phyloP scores from a whole-genome alignment of 31 red algal genomes.

The Odonthalia washingtoniensis region DNA sequence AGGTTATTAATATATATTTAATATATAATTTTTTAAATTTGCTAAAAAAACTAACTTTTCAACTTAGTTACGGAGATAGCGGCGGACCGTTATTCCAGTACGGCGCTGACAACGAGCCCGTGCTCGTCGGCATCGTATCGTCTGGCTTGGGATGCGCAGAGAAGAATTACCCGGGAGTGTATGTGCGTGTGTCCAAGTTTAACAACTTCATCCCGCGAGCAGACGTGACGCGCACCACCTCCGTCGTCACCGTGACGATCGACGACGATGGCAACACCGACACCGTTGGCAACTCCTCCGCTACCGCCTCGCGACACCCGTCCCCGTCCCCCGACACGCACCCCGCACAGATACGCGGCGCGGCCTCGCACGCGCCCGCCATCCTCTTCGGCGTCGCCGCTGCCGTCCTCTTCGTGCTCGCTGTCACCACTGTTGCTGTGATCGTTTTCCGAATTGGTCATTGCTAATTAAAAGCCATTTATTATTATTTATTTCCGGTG shows the following conservation, averaged over 20 bases:
- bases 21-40: not conserved
- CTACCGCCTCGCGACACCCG: not conserved
- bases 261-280: not conserved
- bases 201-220: constrained; percentile 26
- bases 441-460: too few species aligned
- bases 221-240: not conserved
- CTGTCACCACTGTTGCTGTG: too few species aligned
- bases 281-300: not conserved
- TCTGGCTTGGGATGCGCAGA: constrained; percentile 51
- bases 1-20: not conserved
- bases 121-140: constrained; percentile 47
- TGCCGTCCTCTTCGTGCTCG: too few species aligned
- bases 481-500: too few species aligned
- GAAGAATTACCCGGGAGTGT: constrained; percentile 38
- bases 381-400: too few species aligned
- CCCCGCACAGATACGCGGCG: too few species aligned
- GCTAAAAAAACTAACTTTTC: not conserved
- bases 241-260: not conserved
- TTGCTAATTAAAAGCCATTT: too few species aligned
- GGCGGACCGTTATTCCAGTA: constrained; percentile 57
- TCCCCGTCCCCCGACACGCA: too few species aligned
- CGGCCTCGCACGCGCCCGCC: too few species aligned
- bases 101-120: constrained; percentile 11
- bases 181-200: constrained; percentile 51
- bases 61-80: constrained; percentile 50